These are phyloP conservation scores for Schoenoplectus tabernaemontani DNA, from an alignment of 202 grass and related monocot species.

Conservation along the genomic window DNA sequence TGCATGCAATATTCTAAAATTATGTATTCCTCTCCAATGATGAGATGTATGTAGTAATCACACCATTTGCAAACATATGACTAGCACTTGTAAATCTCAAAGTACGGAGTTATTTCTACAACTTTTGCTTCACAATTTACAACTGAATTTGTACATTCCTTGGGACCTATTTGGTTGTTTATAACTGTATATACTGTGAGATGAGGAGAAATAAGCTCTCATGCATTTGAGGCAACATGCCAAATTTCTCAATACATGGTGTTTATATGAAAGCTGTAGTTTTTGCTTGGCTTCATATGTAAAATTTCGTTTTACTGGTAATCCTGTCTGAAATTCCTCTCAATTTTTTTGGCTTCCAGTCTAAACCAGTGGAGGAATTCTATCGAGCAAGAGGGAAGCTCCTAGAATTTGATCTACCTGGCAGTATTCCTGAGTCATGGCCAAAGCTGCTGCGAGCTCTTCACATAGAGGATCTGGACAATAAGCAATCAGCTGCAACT, in stretches of 20 bases:
- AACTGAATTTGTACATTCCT: not conserved
- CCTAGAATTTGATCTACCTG: conserved; percentile 79
- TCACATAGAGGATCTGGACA: conserved; percentile 54
- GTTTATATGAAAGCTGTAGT: no score
- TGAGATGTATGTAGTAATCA: not conserved
- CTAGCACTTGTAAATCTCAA: not conserved
- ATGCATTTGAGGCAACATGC: not conserved
- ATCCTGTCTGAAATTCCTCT: not conserved
- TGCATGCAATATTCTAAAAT: not conserved
- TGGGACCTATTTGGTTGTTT: not conserved
- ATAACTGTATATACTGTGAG: not conserved
- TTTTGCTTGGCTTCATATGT: no score
- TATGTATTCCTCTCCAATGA: not conserved
- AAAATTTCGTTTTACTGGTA: not conserved
- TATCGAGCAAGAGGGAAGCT: conserved; percentile 67
- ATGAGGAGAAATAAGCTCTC: not conserved
- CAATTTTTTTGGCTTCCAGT: conserved; percentile 29
- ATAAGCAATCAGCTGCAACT: conserved; percentile 57
- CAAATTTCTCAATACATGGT: not conserved
- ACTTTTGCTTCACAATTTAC: not conserved
- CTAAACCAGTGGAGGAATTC: conserved; percentile 78
- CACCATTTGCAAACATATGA: not conserved
- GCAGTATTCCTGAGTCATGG: conserved; percentile 79
- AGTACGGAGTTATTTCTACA: not conserved
- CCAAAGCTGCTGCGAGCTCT: conserved; percentile 78